Percentiles rank a stretch among this genome's conserved stretches.
These are phyloP conservation scores for Daldinia childiae DNA, from an alignment of 495 filamentous ascomycete genomes.

Conservation along the genomic window DNA sequence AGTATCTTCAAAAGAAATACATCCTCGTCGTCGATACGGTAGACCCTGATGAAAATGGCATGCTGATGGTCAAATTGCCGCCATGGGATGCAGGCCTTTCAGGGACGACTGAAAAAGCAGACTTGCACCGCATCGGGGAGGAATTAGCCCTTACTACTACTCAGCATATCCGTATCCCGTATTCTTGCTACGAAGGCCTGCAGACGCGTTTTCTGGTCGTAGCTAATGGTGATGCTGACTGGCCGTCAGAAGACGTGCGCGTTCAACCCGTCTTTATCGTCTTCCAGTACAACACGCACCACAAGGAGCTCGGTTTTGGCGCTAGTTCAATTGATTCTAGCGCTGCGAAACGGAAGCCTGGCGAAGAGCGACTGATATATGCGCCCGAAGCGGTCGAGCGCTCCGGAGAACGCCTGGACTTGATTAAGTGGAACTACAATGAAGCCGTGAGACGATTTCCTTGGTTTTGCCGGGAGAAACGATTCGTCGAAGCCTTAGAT, in stretches of 20 bases:
- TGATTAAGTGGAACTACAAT: background rate
- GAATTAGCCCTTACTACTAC: background rate
- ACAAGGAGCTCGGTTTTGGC: slow-evolving; percentile 35
- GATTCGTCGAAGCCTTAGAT: slow-evolving; percentile 30
- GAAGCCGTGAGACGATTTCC: background rate
- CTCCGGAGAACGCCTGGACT: background rate
- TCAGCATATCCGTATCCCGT: background rate
- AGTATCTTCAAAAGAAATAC: background rate
- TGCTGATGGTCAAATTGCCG: background rate
- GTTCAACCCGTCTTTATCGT: slow-evolving; percentile 31
- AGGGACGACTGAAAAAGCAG: background rate
- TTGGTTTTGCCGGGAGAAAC: slow-evolving; percentile 13
- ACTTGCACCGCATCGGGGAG: background rate
- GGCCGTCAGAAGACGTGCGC: slow-evolving; percentile 24
- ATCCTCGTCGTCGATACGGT: background rate
- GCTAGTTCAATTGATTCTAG: background rate
- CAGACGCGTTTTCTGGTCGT: background rate
- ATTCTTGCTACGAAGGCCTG: background rate
- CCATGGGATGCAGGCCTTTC: background rate
- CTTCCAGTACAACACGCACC: slow-evolving; percentile 34
- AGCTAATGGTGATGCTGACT: background rate
- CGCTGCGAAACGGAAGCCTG: background rate
- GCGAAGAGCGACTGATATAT: background rate
- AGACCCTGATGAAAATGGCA: background rate
- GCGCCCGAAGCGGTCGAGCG: background rate